Base-by-base conservation (phyloP, 106 monocot species). In the Hemerocallis citrina region DNA sequence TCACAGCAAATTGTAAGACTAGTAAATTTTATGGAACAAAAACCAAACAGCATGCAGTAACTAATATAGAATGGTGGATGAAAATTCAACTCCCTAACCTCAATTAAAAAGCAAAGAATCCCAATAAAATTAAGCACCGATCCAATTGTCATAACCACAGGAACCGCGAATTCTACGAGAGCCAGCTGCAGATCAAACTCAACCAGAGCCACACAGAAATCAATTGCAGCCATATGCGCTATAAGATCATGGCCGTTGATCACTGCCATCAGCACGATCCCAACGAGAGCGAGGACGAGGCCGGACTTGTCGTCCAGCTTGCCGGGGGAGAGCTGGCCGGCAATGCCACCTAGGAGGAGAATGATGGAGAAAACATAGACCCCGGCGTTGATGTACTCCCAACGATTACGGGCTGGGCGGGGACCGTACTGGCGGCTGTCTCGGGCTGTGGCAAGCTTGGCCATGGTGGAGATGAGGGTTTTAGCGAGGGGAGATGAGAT, bases 311-410 rank as follows among this genome's bases (percentile, higher is more conserved):
- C 47, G 13, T 36, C 17, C 15, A 34, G 17, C 9, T 14, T 2
- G 3, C 17, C 36, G 4, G 60, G 11, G 21, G 74, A 61, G 22
- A 80, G 68, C 66, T 75, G 92, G 0, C 71, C 58, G 1, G 51
- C 41, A 68, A 86, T 62, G 20, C 68, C 72, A 25, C 49, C 68
- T n/a, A 63, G 29, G 41, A 78, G 68, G 31, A 78, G 66, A 49
- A 77, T 21, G 37, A 70, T 36, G 24, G 68, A 70, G 35, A 79
- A 61, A 39, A 68, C 24, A 62, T 83, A 72, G 52, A 78, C n/a
- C n/a, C 77, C 86, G 49, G 86, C 79, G 79, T 86, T 86, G 40
- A 81, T 57, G 83, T 87, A 92, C 72, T 92, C 92, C 83, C 83
- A 86, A 5, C 80, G 54, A 42, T 70, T 49, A 17, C 59, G 68